A percentile compares a stretch with the other conserved stretches of the same genome.
Evolutionary conservation across 2,329 filamentous ascomycete species (phyloP).

Genomic region (Botrytis porri): DNA sequence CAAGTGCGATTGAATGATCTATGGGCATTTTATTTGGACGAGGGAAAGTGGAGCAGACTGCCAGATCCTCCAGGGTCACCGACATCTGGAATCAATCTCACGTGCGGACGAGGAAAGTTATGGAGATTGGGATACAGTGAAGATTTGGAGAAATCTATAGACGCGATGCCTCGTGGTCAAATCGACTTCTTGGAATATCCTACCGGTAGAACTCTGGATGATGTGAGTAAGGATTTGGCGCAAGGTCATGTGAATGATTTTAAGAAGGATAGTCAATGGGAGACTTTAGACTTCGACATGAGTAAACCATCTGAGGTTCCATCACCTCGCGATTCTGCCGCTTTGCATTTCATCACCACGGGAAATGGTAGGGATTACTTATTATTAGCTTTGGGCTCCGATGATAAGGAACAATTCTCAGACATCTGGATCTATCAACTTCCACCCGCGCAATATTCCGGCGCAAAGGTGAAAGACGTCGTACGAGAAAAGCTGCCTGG

Average conservation of each 20-base stretch:
- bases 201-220: slow-evolving; percentile 1
- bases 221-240: neutral
- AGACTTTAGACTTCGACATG: neutral
- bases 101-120: slow-evolving; percentile 4
- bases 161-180: neutral
- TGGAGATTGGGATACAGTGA: neutral
- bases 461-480: slow-evolving; percentile 7
- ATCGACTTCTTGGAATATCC: slow-evolving; percentile 1
- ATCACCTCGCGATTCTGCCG: neutral
- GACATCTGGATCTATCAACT: slow-evolving; percentile 15
- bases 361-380: slow-evolving; percentile 14
- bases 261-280: neutral
- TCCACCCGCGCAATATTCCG: neutral
- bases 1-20: neutral
- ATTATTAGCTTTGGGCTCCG: neutral
- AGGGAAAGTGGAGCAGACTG: slow-evolving; percentile 11
- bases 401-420: neutral
- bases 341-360: neutral
- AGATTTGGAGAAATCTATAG: neutral
- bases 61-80: slow-evolving; percentile 8
- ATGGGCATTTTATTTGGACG: slow-evolving; percentile 13
- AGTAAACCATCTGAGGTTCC: neutral
- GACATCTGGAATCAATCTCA: neutral
- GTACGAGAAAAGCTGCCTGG: neutral
- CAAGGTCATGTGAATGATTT: neutral